Evolutionary conservation across 352 stramenopile genomes (phyloP).

Genomic region (Aphanomyces astaci): DNA sequence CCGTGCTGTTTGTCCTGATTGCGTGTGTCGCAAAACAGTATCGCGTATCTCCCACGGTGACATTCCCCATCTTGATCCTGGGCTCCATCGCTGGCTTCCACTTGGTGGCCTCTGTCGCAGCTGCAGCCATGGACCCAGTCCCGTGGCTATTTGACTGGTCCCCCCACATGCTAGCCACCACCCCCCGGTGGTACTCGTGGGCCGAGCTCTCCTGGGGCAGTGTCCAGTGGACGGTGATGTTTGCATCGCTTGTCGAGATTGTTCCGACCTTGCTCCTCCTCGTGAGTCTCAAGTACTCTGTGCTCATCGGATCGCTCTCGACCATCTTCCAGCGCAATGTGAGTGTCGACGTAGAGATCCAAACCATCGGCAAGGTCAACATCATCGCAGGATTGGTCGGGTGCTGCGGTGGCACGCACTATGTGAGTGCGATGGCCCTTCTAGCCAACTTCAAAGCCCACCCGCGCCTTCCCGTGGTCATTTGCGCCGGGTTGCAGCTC

Average conservation of each 20-base stretch:
- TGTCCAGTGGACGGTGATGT: constrained; percentile 53
- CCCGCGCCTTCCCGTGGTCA: constrained; percentile 60
- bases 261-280: constrained; percentile 66
- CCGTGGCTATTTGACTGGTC: constrained; percentile 68
- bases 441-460: constrained; percentile 80
- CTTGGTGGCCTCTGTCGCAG: constrained; percentile 28
- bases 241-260: constrained; percentile 48
- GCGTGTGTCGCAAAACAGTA: constrained; percentile 51
- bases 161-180: constrained; percentile 44
- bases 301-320: constrained; percentile 68
- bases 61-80: constrained; percentile 58
- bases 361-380: constrained; percentile 69
- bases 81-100: constrained; percentile 58
- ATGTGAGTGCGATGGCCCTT: constrained; percentile 75
- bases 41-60: constrained; percentile 56
- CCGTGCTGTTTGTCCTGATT: constrained; percentile 47
- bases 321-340: constrained; percentile 73
- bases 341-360: constrained; percentile 70
- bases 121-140: constrained; percentile 15
- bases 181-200: constrained; percentile 75
- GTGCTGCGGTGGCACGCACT: constrained; percentile 69
- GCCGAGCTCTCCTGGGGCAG: constrained; percentile 49
- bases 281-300: constrained; percentile 72
- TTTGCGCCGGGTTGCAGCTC: constrained; percentile 49
- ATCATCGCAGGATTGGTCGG: constrained; percentile 52